A percentile compares a stretch with the other conserved stretches of the same genome.
phyloP scores from a whole-genome alignment of 2,329 filamentous ascomycete species.

The Metarhizium anisopliae region DNA sequence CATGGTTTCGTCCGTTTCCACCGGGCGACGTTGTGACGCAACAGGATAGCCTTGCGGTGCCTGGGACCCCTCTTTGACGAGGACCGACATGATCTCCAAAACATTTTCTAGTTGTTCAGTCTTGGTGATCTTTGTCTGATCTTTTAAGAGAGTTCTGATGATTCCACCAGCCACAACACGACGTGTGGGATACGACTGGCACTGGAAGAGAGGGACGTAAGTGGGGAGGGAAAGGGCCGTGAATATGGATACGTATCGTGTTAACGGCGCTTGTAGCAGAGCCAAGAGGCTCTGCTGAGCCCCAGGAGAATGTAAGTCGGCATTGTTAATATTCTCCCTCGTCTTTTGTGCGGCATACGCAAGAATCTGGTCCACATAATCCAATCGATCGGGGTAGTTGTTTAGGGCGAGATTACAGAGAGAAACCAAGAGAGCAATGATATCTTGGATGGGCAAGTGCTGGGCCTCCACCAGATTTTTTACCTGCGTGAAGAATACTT shows the following conservation, averaged over 20 bases:
- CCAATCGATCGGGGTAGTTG: constrained; percentile 84
- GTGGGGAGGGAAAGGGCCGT: constrained; percentile 90
- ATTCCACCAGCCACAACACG: constrained; percentile 87
- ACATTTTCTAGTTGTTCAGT: constrained; percentile 78
- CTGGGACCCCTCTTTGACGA: constrained; percentile 89
- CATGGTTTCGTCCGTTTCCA: constrained; percentile 92
- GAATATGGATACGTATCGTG: constrained; percentile 86
- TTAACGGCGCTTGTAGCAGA: constrained; percentile 82
- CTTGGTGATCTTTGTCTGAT: constrained; percentile 71
- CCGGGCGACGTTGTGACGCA: constrained; percentile 61
- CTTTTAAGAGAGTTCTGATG: constrained; percentile 70
- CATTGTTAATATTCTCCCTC: constrained; percentile 80
- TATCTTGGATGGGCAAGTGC: constrained; percentile 86
- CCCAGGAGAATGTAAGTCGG: constrained; percentile 82
- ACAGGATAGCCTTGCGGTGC: constrained; percentile 77
- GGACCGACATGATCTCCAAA: constrained; percentile 76
- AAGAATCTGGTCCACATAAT: constrained; percentile 92
- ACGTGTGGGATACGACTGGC: constrained; percentile 86
- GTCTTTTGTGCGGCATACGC: constrained; percentile 83
- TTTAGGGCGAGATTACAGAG: constrained; percentile 88
- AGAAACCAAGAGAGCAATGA: constrained; percentile 87
- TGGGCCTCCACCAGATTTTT: constrained; percentile 88
- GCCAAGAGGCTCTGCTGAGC: constrained; percentile 85
- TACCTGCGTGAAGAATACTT: constrained; percentile 95
- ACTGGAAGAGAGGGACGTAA: constrained; percentile 81